Evolutionary conservation across 164 flowering plant species (phyloP).

Genomic region (Annona squamosa): DNA sequence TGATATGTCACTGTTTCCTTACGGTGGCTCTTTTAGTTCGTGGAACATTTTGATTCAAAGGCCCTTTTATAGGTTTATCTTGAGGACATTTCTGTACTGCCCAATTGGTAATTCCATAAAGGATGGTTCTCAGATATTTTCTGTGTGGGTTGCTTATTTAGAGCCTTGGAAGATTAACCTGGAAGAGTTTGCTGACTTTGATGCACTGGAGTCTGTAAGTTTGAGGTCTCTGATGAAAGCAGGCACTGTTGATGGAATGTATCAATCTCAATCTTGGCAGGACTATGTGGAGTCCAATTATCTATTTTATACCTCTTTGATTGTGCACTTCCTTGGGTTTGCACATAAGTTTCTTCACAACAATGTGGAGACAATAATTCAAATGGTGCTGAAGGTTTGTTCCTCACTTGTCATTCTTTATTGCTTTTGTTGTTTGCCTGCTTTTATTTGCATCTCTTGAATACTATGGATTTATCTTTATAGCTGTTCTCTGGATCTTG

Average conservation of each 20-base stretch:
- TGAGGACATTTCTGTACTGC: slow-evolving; percentile 71
- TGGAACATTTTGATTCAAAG: slow-evolving; percentile 65
- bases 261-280: slow-evolving; percentile 37
- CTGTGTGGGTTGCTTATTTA: slow-evolving; percentile 60
- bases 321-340: slow-evolving; percentile 85
- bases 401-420: slow-evolving; percentile 2
- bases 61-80: slow-evolving; percentile 68
- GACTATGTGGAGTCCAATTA: slow-evolving; percentile 66
- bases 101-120: slow-evolving; percentile 61
- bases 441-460: background rate
- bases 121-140: slow-evolving; percentile 58
- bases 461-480: too few relatives aligned
- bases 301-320: slow-evolving; percentile 70
- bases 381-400: slow-evolving; percentile 75
- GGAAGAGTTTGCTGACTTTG: slow-evolving; percentile 50
- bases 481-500: too few relatives aligned
- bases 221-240: slow-evolving; percentile 8
- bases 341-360: slow-evolving; percentile 84
- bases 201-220: slow-evolving; percentile 25
- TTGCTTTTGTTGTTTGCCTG: background rate
- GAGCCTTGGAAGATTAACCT: slow-evolving; percentile 65
- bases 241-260: background rate
- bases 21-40: slow-evolving; percentile 24
- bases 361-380: slow-evolving; percentile 45
- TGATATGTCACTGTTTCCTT: slow-evolving; percentile 10